Percentiles rank a stretch among this genome's conserved stretches.
phyloP scores from a whole-genome alignment of 164 flowering plant species.

The Umbilicus rupestris region DNA sequence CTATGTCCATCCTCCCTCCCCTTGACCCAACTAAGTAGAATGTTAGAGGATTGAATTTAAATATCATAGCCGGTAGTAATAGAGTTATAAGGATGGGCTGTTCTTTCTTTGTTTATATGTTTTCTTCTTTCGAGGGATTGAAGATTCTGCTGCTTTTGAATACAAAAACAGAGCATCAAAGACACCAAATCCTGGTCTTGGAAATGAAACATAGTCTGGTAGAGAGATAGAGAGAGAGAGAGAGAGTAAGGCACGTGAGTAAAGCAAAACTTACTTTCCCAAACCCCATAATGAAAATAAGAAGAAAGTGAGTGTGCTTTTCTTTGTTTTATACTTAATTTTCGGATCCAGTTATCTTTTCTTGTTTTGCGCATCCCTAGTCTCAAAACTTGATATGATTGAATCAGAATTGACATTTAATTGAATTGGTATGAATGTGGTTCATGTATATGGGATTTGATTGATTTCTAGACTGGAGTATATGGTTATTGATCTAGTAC shows the following conservation, averaged over 20 bases:
- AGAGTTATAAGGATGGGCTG: not conserved
- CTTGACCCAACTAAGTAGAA: no score
- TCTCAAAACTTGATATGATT: not conserved
- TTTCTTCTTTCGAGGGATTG: not conserved
- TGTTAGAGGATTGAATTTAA: no score
- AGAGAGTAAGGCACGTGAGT: not conserved
- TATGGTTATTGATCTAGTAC: not conserved
- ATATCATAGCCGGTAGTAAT: not conserved
- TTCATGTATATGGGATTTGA: not conserved
- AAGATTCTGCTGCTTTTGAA: not conserved
- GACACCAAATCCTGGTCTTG: conserved; percentile 1
- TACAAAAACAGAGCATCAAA: not conserved
- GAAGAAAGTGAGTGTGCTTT: not conserved
- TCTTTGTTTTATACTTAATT: not conserved
- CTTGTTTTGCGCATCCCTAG: not conserved
- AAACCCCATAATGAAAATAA: conserved; percentile 6
- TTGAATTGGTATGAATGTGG: no score
- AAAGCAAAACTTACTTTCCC: conserved; percentile 5
- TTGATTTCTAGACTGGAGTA: not conserved
- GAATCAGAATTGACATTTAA: no score
- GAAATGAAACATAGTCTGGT: not conserved
- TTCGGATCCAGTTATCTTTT: not conserved
- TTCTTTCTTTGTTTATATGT: not conserved
- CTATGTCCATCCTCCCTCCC: not conserved
- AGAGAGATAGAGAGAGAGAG: not conserved